A percentile compares a stretch with the other conserved stretches of the same genome.
These are phyloP conservation scores for Zopfochytrium polystomum DNA, from an alignment of 371 early-diverging fungal species.

Conservation along the genomic window DNA sequence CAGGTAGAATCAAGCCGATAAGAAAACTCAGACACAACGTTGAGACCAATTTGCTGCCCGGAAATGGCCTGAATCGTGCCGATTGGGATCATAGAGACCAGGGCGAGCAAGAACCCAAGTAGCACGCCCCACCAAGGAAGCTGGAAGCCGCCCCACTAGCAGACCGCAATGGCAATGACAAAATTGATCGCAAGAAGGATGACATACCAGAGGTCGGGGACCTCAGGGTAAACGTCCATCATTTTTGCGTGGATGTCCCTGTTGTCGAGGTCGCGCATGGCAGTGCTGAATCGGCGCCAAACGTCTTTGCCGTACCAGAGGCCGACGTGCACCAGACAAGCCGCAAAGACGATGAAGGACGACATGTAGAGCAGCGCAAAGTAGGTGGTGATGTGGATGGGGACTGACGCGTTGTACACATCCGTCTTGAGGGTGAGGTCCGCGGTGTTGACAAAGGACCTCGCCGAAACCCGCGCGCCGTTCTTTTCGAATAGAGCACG, in stretches of 20 bases:
- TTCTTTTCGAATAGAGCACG: slow-evolving; percentile 14
- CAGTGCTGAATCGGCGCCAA: no score
- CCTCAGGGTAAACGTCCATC: no score
- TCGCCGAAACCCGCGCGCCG: slow-evolving; percentile 3
- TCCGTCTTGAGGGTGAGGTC: slow-evolving; percentile 4
- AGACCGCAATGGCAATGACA: slow-evolving; percentile 10
- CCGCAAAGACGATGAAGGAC: no score
- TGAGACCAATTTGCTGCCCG: slow-evolving; percentile 31
- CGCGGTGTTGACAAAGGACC: neutral
- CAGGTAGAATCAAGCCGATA: slow-evolving; percentile 32
- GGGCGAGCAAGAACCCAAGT: slow-evolving; percentile 18
- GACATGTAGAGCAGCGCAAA: slow-evolving; percentile 30
- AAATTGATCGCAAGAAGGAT: slow-evolving; percentile 13
- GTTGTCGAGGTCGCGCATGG: no score
- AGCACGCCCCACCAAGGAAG: slow-evolving; percentile 26
- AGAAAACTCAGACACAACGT: slow-evolving; percentile 46
- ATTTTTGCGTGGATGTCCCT: no score
- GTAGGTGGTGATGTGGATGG: slow-evolving; percentile 18
- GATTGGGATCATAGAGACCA: slow-evolving; percentile 20
- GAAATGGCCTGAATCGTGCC: no score
- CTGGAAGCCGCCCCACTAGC: no score
- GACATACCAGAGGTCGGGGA: no score
- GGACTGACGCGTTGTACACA: slow-evolving; percentile 8
- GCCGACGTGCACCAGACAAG: slow-evolving; percentile 26
- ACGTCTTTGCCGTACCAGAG: no score